Evolutionary conservation across 495 filamentous ascomycete genomes (phyloP).

Genomic region (Cercophora samala): DNA sequence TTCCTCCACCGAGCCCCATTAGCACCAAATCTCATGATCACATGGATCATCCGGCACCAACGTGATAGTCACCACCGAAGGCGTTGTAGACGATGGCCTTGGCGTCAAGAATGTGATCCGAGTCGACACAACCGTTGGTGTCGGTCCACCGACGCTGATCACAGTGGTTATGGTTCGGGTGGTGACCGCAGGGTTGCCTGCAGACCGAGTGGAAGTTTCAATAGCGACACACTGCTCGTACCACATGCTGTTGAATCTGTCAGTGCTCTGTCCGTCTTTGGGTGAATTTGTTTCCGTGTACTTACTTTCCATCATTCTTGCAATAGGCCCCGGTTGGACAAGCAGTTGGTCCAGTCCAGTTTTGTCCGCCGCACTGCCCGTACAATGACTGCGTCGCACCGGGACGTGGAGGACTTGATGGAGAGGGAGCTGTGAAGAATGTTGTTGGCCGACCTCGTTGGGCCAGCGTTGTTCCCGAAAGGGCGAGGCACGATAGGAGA

Average conservation of each 20-base stretch:
- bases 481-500: background rate
- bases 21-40: constrained; percentile 11
- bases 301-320: constrained; percentile 11
- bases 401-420: background rate
- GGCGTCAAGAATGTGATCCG: background rate
- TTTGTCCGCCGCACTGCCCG: constrained; percentile 7
- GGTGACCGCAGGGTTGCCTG: background rate
- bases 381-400: background rate
- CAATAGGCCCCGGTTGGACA: constrained; percentile 9
- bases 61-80: constrained; percentile 1
- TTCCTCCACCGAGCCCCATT: background rate
- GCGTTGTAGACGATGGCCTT: background rate
- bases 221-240: constrained; percentile 8
- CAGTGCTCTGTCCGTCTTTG: background rate
- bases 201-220: background rate
- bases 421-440: background rate
- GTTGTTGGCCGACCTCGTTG: background rate
- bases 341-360: background rate
- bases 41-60: constrained; percentile 12
- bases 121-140: constrained; percentile 1
- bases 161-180: background rate
- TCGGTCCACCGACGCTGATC: background rate
- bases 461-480: background rate
- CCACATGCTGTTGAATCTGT: background rate
- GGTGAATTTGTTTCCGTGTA: background rate